Conservation (phyloP, 2,329 filamentous ascomycete genomes). For the Ophiosphaerella korrae region DNA sequence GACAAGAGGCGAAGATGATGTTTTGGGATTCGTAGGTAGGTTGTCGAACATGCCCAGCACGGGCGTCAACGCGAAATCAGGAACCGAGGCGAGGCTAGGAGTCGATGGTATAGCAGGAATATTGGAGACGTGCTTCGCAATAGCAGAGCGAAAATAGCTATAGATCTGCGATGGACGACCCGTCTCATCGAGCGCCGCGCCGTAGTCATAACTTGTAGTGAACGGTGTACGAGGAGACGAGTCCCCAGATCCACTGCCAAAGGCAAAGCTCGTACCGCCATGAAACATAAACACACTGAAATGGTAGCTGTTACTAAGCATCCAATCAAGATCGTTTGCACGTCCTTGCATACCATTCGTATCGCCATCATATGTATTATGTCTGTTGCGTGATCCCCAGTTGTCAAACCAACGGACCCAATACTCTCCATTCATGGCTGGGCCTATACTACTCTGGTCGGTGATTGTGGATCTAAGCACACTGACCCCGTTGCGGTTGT, state of each 20-base stretch:
- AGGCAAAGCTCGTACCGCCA: slow-evolving; percentile 59
- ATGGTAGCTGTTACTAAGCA: slow-evolving; percentile 38
- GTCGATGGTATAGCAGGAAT: slow-evolving; percentile 48
- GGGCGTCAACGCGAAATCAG: slow-evolving; percentile 48
- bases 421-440: slow-evolving; percentile 57
- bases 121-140: slow-evolving; percentile 45
- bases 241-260: slow-evolving; percentile 55
- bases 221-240: slow-evolving; percentile 48
- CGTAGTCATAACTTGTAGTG: slow-evolving; percentile 59
- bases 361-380: slow-evolving; percentile 40
- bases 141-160: slow-evolving; percentile 47
- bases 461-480: slow-evolving; percentile 53
- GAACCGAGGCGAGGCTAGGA: slow-evolving; percentile 41
- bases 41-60: slow-evolving; percentile 47
- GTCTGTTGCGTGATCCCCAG: slow-evolving; percentile 50
- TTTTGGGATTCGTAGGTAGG: slow-evolving; percentile 20
- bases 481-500: slow-evolving; percentile 48
- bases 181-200: slow-evolving; percentile 57
- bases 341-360: slow-evolving; percentile 20
- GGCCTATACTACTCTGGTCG: slow-evolving; percentile 51
- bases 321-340: slow-evolving; percentile 29
- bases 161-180: slow-evolving; percentile 55
- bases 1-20: slow-evolving; percentile 37
- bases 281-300: slow-evolving; percentile 61
- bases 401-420: slow-evolving; percentile 53